Evolutionary conservation across 2,329 filamentous ascomycete species (phyloP), one percentile per base, ranked within the genome.

Genomic region (Fusarium denticulatum): DNA sequence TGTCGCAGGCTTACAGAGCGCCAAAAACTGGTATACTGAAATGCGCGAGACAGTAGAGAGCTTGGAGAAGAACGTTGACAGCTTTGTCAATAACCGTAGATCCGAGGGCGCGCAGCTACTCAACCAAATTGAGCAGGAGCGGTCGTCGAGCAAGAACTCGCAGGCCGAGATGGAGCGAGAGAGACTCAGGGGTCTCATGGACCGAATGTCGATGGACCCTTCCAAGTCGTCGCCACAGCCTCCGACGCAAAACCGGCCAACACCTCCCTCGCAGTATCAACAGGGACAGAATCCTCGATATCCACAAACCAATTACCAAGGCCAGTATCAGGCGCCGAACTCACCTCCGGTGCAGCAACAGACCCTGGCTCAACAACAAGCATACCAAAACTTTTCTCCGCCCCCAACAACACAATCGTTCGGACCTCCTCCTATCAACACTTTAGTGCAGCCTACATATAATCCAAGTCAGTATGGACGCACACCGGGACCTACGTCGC

Each of bases 1-100:
- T 18, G 90, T 94, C 72, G 93, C 95, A 14, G 96, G 96, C 5
- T 86, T 99, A 9, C 89, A 93, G 78, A 92, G 95, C 74, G 96
- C 97, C 12, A 95, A 96, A 83, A 92, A 91, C 60, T 99, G 97
- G 89, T 99, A 99, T 80, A 89, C 89, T 7, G 96, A 98, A 81
- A 99, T 98, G 95, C 93, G 92, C 77, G 95, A 98, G 73, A 98
- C 95, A 2, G 94, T 97, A 1, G 93, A 96, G 74, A 97, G 94
- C 79, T 85, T 98, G 45, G 91, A 95, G 77, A 96, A 97, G 88
- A 99, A 99, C 77, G 96, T 99, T 3, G 96, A 98, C 74, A 93
- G 93, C 0, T 99, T 99, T 83, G 95, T 99, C 74, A 97, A 95
- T 85, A 99, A 99, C 81, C 90, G 96, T 58, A 88, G 95, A 68